Evolutionary conservation across 192 early-diverging fungal species (phyloP).

Genomic region (Coemansia sp.): DNA sequence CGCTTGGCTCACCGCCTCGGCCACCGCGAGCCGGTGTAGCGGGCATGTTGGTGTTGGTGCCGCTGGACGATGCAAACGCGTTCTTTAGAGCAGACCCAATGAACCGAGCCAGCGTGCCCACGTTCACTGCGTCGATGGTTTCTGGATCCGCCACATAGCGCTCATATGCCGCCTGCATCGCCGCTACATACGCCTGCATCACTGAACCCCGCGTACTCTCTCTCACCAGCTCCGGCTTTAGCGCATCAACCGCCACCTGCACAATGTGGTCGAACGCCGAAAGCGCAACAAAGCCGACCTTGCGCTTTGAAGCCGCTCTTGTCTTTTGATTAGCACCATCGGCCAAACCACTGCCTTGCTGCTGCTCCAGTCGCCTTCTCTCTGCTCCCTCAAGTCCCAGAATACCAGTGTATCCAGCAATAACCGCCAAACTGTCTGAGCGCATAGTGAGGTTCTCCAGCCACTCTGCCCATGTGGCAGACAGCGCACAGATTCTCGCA

Average conservation of each 20-base stretch:
- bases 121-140: constrained; percentile 35
- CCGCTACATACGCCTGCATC: constrained; percentile 11
- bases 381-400: constrained; percentile 22
- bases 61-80: neutral
- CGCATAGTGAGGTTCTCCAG: constrained; percentile 31
- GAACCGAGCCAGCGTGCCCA: constrained; percentile 33
- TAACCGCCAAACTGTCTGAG: neutral
- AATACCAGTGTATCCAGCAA: constrained; percentile 26
- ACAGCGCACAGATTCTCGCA: constrained; percentile 28
- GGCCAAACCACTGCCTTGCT: neutral
- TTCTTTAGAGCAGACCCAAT: constrained; percentile 21
- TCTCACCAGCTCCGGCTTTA: constrained; percentile 17
- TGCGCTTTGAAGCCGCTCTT: constrained; percentile 15
- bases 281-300: constrained; percentile 41
- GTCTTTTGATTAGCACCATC: neutral
- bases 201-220: constrained; percentile 18
- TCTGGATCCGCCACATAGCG: neutral
- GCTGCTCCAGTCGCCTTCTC: constrained; percentile 12
- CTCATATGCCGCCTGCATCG: constrained; percentile 20
- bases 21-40: constrained; percentile 2
- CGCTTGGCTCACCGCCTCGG: neutral
- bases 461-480: constrained; percentile 40
- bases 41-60: neutral
- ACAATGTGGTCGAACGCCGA: constrained; percentile 46
- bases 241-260: constrained; percentile 33